Percentiles rank a stretch among this genome's conserved stretches.
Evolutionary conservation across 768 basidiomycete genomes (phyloP).

Genomic region (Hortiboletus campestris): DNA sequence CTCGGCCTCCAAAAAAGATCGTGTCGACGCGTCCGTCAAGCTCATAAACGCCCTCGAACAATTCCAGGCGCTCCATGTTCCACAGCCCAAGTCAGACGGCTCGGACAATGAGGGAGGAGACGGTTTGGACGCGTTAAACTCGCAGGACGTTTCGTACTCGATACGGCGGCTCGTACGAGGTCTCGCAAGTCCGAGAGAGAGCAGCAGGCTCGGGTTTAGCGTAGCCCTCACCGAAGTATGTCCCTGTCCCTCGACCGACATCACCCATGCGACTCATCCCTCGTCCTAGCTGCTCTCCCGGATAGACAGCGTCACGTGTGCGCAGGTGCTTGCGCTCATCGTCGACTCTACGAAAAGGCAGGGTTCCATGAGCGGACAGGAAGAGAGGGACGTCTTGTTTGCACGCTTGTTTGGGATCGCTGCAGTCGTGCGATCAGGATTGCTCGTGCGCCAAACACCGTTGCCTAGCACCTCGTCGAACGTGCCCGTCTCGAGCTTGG

Average conservation of each 20-base stretch:
- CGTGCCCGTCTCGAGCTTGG: conserved; percentile 52
- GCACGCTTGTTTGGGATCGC: conserved; percentile 90
- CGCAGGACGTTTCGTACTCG: conserved; percentile 91
- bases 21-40: conserved; percentile 82
- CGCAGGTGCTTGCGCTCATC: conserved; percentile 75
- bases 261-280: conserved; percentile 3
- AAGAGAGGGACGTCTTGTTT: conserved; percentile 90
- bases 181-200: conserved; percentile 88
- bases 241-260: background rate
- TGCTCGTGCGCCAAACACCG: conserved; percentile 63
- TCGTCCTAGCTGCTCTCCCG: conserved; percentile 69
- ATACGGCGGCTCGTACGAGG: conserved; percentile 85
- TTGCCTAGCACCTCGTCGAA: conserved; percentile 52
- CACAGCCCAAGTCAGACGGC: conserved; percentile 41
- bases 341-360: conserved; percentile 67
- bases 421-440: conserved; percentile 79
- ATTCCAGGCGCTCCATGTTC: conserved; percentile 70
- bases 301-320: conserved; percentile 71
- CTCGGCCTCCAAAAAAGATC: conserved; percentile 72
- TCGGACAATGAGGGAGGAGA: conserved; percentile 47
- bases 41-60: conserved; percentile 78
- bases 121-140: conserved; percentile 65
- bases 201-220: conserved; percentile 91
- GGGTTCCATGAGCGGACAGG: conserved; percentile 82
- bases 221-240: conserved; percentile 93